phyloP scores from a whole-genome alignment of 202 grass and related monocot species.

The Panicum hallii region DNA sequence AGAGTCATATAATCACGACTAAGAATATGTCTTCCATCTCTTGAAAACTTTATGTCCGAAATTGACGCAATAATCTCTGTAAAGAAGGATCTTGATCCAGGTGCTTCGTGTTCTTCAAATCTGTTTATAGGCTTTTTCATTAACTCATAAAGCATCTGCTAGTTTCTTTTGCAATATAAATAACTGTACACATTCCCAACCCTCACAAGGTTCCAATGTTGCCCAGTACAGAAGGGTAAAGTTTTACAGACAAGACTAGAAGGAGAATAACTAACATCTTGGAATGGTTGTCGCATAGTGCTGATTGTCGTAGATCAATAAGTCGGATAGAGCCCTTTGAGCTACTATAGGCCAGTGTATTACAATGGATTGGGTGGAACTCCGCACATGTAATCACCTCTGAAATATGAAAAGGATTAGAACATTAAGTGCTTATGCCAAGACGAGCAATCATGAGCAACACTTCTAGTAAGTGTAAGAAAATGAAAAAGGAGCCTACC shows the following conservation, averaged over 20 bases:
- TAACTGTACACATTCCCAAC: constrained; percentile 26
- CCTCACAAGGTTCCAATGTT: not conserved
- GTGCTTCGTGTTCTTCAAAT: constrained; percentile 90
- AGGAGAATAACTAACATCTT: constrained; percentile 81
- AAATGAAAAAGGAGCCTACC: constrained; percentile 29
- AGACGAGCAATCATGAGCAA: constrained; percentile 12
- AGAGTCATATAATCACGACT: constrained; percentile 99
- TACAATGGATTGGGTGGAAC: constrained; percentile 88
- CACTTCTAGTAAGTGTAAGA: constrained; percentile 7
- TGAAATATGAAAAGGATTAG: constrained; percentile 62
- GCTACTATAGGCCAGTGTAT: constrained; percentile 93
- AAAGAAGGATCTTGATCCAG: constrained; percentile 89
- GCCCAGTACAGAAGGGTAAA: constrained; percentile 31
- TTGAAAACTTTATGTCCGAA: constrained; percentile 91
- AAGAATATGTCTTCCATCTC: constrained; percentile 83
- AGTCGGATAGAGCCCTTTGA: constrained; percentile 98
- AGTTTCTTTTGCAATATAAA: constrained; percentile 33
- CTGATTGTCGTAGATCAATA: constrained; percentile 92
- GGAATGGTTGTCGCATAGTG: constrained; percentile 90
- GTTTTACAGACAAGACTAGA: constrained; percentile 43
- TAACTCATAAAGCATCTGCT: constrained; percentile 43
- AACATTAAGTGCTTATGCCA: constrained; percentile 40
- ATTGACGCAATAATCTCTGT: constrained; percentile 95
- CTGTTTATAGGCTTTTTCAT: constrained; percentile 50
- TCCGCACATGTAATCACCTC: constrained; percentile 99